These are phyloP conservation scores for Aspergillus coremiiformis DNA, from an alignment of 495 filamentous ascomycete species.

Conservation along the genomic window DNA sequence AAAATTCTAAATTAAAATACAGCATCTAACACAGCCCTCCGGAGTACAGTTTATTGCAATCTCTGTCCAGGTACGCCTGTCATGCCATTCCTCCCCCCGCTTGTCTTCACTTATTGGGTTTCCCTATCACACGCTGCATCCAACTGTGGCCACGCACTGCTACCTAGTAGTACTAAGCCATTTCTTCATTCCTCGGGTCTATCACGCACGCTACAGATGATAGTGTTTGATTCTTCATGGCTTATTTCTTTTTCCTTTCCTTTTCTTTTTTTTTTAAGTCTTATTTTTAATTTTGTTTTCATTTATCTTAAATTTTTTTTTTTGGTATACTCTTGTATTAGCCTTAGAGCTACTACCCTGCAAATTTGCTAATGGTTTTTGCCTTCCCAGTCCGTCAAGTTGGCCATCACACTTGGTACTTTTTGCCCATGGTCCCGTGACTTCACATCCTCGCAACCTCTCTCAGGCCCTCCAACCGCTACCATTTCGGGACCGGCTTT, in stretches of 20 bases:
- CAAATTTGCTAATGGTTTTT: conserved; percentile 19
- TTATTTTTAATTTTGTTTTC: conserved; percentile 20
- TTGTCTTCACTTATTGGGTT: conserved; percentile 2
- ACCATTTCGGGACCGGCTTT: conserved; percentile 37
- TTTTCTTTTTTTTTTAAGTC: conserved; percentile 9
- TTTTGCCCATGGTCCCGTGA: conserved; percentile 34
- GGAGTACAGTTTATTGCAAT: conserved; percentile 6
- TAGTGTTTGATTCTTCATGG: conserved; percentile 9
- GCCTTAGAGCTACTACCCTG: conserved; percentile 8
- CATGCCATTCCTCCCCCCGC: conserved; percentile 8
- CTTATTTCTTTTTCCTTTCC: conserved; percentile 18
- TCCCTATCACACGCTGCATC: conserved; percentile 13
- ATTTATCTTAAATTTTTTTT: conserved; percentile 1
- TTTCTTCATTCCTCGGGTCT: conserved; percentile 18
- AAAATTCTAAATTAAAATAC: conserved; percentile 15
- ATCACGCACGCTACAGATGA: conserved; percentile 14
- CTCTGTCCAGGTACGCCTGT: conserved; percentile 14
- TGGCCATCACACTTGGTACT: conserved; percentile 1
- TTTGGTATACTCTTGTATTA: conserved; percentile 6
- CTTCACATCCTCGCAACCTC: conserved; percentile 22
- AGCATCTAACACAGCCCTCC: neutral
- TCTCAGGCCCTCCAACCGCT: conserved; percentile 27
- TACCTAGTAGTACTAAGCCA: no score
- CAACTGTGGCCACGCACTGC: conserved; percentile 37
- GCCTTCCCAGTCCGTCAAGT: conserved; percentile 2